A percentile compares a stretch with the other conserved stretches of the same genome.
These are phyloP conservation scores for Prinsepia uniflora DNA, from an alignment of 306 rosid species.

Conservation along the genomic window DNA sequence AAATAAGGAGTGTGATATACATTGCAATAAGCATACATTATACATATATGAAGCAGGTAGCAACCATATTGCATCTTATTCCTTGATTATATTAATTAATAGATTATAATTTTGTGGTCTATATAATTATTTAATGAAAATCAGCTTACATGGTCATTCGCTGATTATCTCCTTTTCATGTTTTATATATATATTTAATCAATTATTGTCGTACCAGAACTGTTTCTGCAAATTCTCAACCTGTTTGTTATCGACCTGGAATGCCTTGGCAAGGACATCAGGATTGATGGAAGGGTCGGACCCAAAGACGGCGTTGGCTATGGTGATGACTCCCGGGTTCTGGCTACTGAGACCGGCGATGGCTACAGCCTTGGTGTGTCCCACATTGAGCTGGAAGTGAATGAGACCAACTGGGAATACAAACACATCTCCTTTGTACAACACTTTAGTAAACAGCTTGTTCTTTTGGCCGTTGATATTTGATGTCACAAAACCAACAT, in stretches of 20 bases:
- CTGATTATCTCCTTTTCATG: no score
- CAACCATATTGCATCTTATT: no score
- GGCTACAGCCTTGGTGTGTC: neutral
- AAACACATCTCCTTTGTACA: slow-evolving; percentile 6
- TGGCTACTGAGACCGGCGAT: neutral
- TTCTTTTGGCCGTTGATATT: neutral
- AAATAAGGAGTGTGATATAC: no score
- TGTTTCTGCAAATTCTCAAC: slow-evolving; percentile 8
- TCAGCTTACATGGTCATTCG: no score
- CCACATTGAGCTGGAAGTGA: slow-evolving; percentile 12
- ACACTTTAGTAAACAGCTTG: neutral
- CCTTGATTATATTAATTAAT: no score
- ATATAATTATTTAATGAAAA: no score
- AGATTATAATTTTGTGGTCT: no score
- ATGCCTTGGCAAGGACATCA: slow-evolving; percentile 8
- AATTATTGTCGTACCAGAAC: slow-evolving; percentile 10
- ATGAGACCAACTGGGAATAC: slow-evolving; percentile 9
- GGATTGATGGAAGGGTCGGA: neutral
- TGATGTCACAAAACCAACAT: slow-evolving; percentile 16
- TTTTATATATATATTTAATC: no score
- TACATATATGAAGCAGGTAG: no score
- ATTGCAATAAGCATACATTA: no score
- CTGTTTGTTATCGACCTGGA: neutral
- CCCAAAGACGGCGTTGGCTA: slow-evolving; percentile 5
- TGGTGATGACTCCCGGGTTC: slow-evolving; percentile 12